Evolutionary conservation across 2,329 filamentous ascomycete species (phyloP), one percentile per base, ranked within the genome.

Genomic region (Cladophialophora immunda): DNA sequence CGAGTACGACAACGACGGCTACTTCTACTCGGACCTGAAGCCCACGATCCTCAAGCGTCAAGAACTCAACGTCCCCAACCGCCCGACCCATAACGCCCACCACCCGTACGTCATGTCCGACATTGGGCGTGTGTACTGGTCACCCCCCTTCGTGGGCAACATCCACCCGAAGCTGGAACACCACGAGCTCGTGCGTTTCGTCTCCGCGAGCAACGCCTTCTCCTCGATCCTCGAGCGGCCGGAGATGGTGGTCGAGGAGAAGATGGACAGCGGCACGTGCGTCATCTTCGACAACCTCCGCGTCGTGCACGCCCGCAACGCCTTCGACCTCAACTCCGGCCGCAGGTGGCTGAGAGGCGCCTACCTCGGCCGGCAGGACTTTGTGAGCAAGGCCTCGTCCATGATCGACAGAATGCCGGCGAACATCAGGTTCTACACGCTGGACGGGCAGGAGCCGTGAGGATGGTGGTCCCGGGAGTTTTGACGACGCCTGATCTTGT

Each of bases 271-370:
- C 3, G 95, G 94, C 2, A 92, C 97, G 75, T 97, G 93, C 76
- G 93, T 94, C 13, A 85, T 99, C n/a, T 98, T 99, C 76, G 90
- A 97, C 76, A 98, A 98, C 76, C 58, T 71, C 45, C 85, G 94
- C 19, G 84, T 97, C n/a, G 78, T 97, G 75, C 95, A 98, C 81
- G 94, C 93, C 0, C 84, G 95, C 3, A 85, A 83, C 17, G 87
- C 88, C 32, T 98, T 98, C 78, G 88, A 94, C 65, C 75, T 76
- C 22, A 80, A 80, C 0, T 83, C 84, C 6, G 92, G 92, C 0
- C 85, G 89, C 68, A 84, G 94, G 60, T 97, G 92, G 92, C 79
- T 98, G 62, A 91, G 92, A 72, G 95, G 95, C 4, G 87, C 92
- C 0, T 99, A 98, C 78, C 84, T 97, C 30, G 87, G 91, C 68